Evolutionary conservation across 345 rosid genomes (phyloP).

Genomic region (Boechera stricta): DNA sequence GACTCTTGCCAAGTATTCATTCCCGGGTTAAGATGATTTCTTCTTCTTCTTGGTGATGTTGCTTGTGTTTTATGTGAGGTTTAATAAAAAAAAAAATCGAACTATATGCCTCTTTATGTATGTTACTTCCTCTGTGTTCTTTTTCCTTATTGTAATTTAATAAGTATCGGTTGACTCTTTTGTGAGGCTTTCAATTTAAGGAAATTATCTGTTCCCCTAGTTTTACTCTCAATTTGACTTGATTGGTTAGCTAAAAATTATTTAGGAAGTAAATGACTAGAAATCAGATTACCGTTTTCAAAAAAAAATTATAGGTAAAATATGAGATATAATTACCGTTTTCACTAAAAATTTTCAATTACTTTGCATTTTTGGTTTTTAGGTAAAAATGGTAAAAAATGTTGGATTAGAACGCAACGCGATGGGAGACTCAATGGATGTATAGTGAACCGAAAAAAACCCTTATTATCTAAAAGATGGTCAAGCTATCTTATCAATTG

Average conservation of each 20-base stretch:
- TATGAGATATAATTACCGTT: too few relatives aligned
- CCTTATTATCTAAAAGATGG: too few relatives aligned
- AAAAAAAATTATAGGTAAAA: too few relatives aligned
- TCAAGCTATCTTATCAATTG: too few relatives aligned
- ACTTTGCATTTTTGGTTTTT: too few relatives aligned
- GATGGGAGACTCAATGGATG: too few relatives aligned
- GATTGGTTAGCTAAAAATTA: not conserved
- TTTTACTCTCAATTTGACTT: not conserved
- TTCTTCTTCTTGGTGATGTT: not conserved
- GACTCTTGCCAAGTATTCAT: constrained; percentile 44
- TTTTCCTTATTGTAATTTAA: not conserved
- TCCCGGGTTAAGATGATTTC: constrained; percentile 26
- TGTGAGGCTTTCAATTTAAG: constrained; percentile 12
- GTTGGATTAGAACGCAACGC: too few relatives aligned
- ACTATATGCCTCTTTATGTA: constrained; percentile 3
- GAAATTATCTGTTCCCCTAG: not conserved
- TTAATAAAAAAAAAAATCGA: constrained; percentile 22
- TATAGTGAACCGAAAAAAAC: too few relatives aligned
- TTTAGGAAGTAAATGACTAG: too few relatives aligned
- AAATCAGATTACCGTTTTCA: too few relatives aligned
- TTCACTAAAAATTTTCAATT: too few relatives aligned
- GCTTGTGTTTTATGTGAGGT: constrained; percentile 25
- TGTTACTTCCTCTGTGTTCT: constrained; percentile 29
- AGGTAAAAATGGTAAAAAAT: too few relatives aligned
- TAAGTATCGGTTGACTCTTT: not conserved